phyloP scores from a whole-genome alignment of 495 filamentous ascomycete species.

The Lindgomyces ingoldianus region DNA sequence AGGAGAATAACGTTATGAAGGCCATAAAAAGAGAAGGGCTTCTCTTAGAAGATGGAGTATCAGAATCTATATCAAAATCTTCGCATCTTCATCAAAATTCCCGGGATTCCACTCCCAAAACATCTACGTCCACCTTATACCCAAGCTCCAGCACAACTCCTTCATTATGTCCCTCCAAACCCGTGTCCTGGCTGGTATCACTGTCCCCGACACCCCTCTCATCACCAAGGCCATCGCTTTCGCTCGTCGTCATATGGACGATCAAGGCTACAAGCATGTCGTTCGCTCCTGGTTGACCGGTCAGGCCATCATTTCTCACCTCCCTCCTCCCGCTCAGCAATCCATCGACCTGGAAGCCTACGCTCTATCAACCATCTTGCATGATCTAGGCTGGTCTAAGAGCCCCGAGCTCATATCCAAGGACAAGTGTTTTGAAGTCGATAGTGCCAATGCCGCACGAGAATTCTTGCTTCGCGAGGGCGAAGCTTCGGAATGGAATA shows the following conservation, averaged over 20 bases:
- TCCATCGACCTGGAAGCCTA: conserved; percentile 42
- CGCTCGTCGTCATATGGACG: conserved; percentile 10
- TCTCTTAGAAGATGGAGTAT: too few relatives aligned
- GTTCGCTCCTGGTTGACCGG: conserved; percentile 34
- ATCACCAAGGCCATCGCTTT: conserved; percentile 29
- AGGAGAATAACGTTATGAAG: too few relatives aligned
- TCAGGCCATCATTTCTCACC: conserved; percentile 10
- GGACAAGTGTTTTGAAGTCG: conserved; percentile 51
- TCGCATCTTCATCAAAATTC: too few relatives aligned
- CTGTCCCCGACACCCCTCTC: conserved; percentile 30
- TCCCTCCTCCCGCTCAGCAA: not conserved
- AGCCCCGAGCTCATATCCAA: conserved; percentile 36
- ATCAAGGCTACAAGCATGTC: conserved; percentile 35
- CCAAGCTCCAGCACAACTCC: too few relatives aligned
- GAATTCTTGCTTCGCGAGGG: conserved; percentile 43
- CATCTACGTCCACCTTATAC: too few relatives aligned
- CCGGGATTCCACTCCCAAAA: not conserved
- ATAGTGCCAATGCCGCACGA: conserved; percentile 47
- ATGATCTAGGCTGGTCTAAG: conserved; percentile 44
- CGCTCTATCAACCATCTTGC: conserved; percentile 43
- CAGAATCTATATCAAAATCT: too few relatives aligned
- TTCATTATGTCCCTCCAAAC: conserved; percentile 5
- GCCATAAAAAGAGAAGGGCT: not conserved
- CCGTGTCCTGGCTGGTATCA: conserved; percentile 16
- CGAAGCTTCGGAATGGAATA: conserved; percentile 41